phyloP scores from a whole-genome alignment of 2,329 filamentous ascomycete genomes.

The Aureobasidium uvarum region DNA sequence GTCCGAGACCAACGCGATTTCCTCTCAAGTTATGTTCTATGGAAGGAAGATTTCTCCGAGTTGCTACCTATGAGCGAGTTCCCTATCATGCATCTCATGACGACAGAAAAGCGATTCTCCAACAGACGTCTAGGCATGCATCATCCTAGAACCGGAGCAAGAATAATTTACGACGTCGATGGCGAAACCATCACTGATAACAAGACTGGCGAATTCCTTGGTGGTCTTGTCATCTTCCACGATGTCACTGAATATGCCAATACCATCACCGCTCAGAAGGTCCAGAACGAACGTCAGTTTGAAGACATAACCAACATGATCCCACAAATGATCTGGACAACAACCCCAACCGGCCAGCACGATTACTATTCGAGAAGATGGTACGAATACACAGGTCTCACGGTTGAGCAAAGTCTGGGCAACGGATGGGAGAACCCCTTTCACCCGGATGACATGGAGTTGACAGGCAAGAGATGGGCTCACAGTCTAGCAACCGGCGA shows the following conservation, averaged over 20 bases:
- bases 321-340: constrained; percentile 65
- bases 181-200: constrained; percentile 68
- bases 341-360: constrained; percentile 61
- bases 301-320: constrained; percentile 69
- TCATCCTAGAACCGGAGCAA: constrained; percentile 53
- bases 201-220: constrained; percentile 67
- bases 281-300: constrained; percentile 71
- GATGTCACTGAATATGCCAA: constrained; percentile 70
- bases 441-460: constrained; percentile 66
- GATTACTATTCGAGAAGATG: constrained; percentile 78
- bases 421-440: constrained; percentile 62
- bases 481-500: constrained; percentile 65
- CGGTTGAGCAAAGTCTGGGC: constrained; percentile 61
- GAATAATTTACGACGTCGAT: constrained; percentile 61
- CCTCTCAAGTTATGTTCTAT: constrained; percentile 60
- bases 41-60: constrained; percentile 64
- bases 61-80: constrained; percentile 59
- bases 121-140: constrained; percentile 63
- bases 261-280: constrained; percentile 66
- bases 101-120: constrained; percentile 59
- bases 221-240: constrained; percentile 67
- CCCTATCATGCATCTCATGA: constrained; percentile 64
- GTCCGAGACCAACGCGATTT: constrained; percentile 51
- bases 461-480: constrained; percentile 58
- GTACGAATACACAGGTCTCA: constrained; percentile 74